Base-by-base conservation (phyloP, 2,329 filamentous ascomycete species). In the Alternaria burnsii region DNA sequence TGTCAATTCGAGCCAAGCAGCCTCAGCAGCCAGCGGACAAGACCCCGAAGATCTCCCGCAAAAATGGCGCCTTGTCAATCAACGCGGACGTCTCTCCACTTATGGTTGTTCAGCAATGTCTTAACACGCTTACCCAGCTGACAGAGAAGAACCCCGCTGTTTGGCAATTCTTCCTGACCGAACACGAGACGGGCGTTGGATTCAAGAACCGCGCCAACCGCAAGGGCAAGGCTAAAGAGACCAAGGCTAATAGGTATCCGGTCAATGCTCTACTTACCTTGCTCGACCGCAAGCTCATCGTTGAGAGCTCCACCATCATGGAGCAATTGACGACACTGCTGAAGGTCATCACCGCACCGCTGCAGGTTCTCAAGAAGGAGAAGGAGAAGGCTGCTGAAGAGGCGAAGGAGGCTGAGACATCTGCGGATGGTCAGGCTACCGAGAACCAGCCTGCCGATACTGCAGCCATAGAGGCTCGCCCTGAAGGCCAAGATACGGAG, bases 271-370 rank as follows among this genome's bases (percentile, higher is more conserved):
- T 99, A 30, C 85, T 99, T 47, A 90, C 89, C 62, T 85, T 99
- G 5, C 85, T 99, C 22, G 95, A 98, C 75, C 91, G 95, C n/a
- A 92, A 93, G 66, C 84, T 98, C 62, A 94, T 99, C 66, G 97
- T 97, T 81, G 95, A 99, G 80, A 99, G 93, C 79, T 94, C 94
- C n/a, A 86, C 89, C 7, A 94, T 97, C 58, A 98, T 99, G 94
- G 94, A 97, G 70, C 90, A 93, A 64, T 85, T 99, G 26, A 95
- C 95, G 2, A 89, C 90, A 65, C 83, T 99, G 30, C 85, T 99
- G 26, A 94, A 93, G 76, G 90, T 91, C 66, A 93, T 98, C 57
- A 99, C 95, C 0, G 85, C 91, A 58, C 95, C 95, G 11, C 84
- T 99, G 26, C 91, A 92, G 63, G 88, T 97, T 24, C 88, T 97